Evolutionary conservation across 2,329 filamentous ascomycete species (phyloP).

Genomic region (Polytolypa hystricis): DNA sequence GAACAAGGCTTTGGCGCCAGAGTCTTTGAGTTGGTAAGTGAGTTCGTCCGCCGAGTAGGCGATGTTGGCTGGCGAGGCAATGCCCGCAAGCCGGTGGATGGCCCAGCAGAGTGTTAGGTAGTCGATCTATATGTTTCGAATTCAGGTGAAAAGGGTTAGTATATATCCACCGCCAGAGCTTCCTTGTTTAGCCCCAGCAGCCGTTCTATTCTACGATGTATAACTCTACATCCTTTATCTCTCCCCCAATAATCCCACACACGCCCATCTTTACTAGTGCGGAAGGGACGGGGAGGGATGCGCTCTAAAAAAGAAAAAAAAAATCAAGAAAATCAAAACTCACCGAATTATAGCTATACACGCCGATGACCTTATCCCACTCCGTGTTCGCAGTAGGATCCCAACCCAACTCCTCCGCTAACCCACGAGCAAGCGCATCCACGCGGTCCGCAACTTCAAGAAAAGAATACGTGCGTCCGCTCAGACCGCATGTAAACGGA

Average conservation of each 20-base stretch:
- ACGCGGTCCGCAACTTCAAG: conserved; percentile 54
- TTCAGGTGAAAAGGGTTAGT: not conserved
- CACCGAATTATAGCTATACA: conserved; percentile 75
- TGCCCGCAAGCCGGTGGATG: conserved; percentile 61
- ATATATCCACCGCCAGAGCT: no score
- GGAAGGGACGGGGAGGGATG: no score
- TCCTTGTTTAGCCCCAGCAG: no score
- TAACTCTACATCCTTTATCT: no score
- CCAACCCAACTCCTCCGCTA: conserved; percentile 63
- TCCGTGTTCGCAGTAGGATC: conserved; percentile 58
- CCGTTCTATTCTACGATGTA: no score
- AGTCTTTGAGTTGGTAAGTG: conserved; percentile 59
- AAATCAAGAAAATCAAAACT: conserved; percentile 15
- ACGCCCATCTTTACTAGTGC: no score
- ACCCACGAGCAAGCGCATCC: conserved; percentile 54
- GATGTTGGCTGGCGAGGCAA: conserved; percentile 64
- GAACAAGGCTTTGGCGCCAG: conserved; percentile 58
- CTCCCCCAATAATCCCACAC: no score
- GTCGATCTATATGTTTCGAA: conserved; percentile 48
- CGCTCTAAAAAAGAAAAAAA: not conserved
- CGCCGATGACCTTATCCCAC: conserved; percentile 68
- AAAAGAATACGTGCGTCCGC: conserved; percentile 55
- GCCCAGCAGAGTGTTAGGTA: conserved; percentile 63
- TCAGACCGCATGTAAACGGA: conserved; percentile 67
- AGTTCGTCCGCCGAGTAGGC: conserved; percentile 60